phyloP scores from a whole-genome alignment of 208 protist genomes.

The Novymonas esmeraldas region DNA sequence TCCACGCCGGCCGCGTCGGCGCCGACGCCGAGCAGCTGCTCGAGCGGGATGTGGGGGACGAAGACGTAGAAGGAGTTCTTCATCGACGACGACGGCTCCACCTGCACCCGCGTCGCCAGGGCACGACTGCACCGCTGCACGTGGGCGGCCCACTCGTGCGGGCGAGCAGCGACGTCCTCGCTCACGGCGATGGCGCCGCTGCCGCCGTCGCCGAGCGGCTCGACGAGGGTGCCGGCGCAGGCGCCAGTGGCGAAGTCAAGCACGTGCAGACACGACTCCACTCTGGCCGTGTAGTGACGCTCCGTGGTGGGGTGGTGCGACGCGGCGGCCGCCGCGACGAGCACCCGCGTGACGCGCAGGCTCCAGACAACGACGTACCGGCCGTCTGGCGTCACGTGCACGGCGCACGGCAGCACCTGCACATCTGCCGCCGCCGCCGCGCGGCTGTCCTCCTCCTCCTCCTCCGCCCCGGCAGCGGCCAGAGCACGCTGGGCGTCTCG shows the following conservation, averaged over 20 bases:
- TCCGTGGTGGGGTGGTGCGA: conserved; percentile 8
- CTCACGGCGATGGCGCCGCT: background rate
- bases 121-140: conserved; percentile 26
- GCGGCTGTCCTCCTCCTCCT: background rate
- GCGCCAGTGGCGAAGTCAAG: conserved; percentile 51
- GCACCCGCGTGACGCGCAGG: conserved; percentile 15
- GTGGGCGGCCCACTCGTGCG: conserved; percentile 13
- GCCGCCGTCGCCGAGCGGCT: no score
- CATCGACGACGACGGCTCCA: conserved; percentile 12
- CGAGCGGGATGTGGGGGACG: conserved; percentile 28
- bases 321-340: background rate
- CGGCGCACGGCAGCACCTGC: conserved; percentile 38
- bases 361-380: conserved; percentile 56
- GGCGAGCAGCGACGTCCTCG: conserved; percentile 7
- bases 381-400: conserved; percentile 45
- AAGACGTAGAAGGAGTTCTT: conserved; percentile 25
- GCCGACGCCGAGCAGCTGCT: conserved; percentile 21
- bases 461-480: background rate
- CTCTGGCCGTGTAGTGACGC: conserved; percentile 9
- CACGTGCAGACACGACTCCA: conserved; percentile 41
- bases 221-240: conserved; percentile 25
- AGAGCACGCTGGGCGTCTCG: conserved; percentile 38
- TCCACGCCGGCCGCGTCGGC: background rate
- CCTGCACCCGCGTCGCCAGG: conserved; percentile 8
- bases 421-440: conserved; percentile 11